These are phyloP conservation scores for Ogataea degrootiae DNA, from an alignment of 805 yeast genomes.

Conservation along the genomic window DNA sequence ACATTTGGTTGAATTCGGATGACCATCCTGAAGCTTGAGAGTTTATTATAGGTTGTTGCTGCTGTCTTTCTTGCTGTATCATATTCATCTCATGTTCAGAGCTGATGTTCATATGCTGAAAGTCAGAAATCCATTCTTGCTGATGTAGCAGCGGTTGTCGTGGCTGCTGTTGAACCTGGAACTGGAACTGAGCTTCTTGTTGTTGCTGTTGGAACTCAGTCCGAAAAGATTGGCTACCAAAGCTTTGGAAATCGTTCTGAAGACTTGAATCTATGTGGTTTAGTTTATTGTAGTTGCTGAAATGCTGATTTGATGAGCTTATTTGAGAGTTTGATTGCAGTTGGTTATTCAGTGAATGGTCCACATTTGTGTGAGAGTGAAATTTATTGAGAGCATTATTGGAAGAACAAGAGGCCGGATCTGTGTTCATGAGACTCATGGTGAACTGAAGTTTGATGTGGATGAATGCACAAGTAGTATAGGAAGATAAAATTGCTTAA, in stretches of 20 bases:
- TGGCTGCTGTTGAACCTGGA: neutral
- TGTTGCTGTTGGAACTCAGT: neutral
- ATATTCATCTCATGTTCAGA: neutral
- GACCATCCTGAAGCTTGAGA: constrained; percentile 1
- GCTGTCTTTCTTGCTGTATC: neutral
- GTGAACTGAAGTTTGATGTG: neutral
- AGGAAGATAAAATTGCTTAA: too few relatives aligned
- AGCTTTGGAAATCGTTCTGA: constrained; percentile 36
- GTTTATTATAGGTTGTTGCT: neutral
- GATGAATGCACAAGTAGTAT: neutral
- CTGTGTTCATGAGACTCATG: constrained; percentile 13
- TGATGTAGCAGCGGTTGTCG: neutral
- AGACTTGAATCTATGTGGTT: constrained; percentile 29
- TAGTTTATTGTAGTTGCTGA: constrained; percentile 9
- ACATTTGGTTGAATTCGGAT: constrained; percentile 6
- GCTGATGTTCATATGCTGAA: constrained; percentile 14
- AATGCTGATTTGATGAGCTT: neutral
- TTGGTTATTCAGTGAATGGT: constrained; percentile 37
- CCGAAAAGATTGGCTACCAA: constrained; percentile 11
- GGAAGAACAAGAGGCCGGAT: constrained; percentile 39
- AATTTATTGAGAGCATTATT: constrained; percentile 40
- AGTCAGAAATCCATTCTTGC: constrained; percentile 20
- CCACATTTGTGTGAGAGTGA: constrained; percentile 36
- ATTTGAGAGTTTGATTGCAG: constrained; percentile 9
- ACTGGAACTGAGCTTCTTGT: neutral